Conservation (phyloP, 176 grass and related monocot species). For the Aegilops umbellulata region DNA sequence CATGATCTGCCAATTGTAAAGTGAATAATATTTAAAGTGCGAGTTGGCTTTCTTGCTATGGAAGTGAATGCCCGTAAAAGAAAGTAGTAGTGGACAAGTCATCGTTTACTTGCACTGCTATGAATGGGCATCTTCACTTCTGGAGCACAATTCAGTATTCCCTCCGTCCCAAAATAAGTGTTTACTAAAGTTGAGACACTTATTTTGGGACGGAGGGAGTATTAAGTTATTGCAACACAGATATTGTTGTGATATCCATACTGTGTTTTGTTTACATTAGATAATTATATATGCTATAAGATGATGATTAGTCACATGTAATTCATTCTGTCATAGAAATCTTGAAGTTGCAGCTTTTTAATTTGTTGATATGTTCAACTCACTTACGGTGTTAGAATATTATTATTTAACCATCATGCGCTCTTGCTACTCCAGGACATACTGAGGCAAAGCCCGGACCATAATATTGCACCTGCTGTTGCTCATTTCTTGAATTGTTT, state of each 20-base stretch:
- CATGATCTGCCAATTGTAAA: not conserved
- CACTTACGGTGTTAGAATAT: not conserved
- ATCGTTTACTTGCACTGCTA: not conserved
- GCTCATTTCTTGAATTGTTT: constrained; percentile 96
- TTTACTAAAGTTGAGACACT: too few species aligned
- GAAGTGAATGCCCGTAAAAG: not conserved
- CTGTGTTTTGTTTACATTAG: not conserved
- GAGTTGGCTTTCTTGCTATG: not conserved
- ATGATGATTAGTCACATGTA: not conserved
- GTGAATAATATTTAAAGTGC: not conserved
- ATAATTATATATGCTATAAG: not conserved
- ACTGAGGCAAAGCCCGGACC: constrained; percentile 75
- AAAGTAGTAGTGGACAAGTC: not conserved
- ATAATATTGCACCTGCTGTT: constrained; percentile 78
- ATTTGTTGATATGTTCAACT: not conserved
- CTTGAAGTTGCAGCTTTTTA: not conserved
- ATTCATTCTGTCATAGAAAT: not conserved
- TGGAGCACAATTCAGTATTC: not conserved
- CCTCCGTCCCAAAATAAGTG: too few species aligned
- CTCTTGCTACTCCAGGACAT: constrained; percentile 59
- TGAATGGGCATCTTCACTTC: not conserved
- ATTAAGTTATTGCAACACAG: not conserved
- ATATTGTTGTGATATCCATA: not conserved
- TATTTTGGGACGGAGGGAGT: too few species aligned
- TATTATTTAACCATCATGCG: constrained; percentile 21